Base-by-base conservation (phyloP, 305 asterid species). In the Andrographis paniculata region DNA sequence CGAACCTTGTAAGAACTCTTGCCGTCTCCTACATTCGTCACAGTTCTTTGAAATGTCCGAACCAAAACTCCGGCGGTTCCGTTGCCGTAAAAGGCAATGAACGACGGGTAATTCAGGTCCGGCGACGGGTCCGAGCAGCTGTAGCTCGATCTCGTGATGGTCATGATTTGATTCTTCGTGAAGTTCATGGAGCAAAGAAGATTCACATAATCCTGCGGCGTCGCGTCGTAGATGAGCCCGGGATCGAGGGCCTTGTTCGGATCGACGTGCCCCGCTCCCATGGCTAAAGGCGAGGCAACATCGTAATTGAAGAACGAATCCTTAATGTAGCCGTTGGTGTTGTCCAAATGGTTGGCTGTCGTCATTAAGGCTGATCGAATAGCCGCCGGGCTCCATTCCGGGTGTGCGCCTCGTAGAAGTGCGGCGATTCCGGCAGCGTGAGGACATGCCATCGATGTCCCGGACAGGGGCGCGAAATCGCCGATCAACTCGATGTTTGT, bases 391-490 rank as follows among this genome's bases (percentile, higher is more conserved):
- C 72, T 69, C 92, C 83, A 69, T 11, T 69, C 69, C 0, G 80
- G 86, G 27, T 72, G 83, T 0, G 73, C 83, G 0, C 72, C 73
- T 64, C 48, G 71, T 1, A 79, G 72, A 6, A 76, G 80, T 4
- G 82, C 78, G 9, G 78, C 83, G 9, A 74, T 52, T 8, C 81
- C 83, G 0, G 86, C 36, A 17, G 71, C 73, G 37, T 80, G 83
- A 15, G 86, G 86, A 20, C 83, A 69, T 14, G 86, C 68, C 92
- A 77, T 74, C 2, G 86, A 77, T 6, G 83, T 74, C 18, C 92
- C 86, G 0, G 85, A 62, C 6, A n/a, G 4, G 1, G 41, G 30
- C 2, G 11, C 5, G 18, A 24, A 80, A 17, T 72, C 64, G 11
- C 22, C 65, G 9, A 72, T 30, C 28, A 77, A 45, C 8, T 0